Base-by-base conservation (phyloP, 805 yeast species). In the Ogataea paradorogensis region DNA sequence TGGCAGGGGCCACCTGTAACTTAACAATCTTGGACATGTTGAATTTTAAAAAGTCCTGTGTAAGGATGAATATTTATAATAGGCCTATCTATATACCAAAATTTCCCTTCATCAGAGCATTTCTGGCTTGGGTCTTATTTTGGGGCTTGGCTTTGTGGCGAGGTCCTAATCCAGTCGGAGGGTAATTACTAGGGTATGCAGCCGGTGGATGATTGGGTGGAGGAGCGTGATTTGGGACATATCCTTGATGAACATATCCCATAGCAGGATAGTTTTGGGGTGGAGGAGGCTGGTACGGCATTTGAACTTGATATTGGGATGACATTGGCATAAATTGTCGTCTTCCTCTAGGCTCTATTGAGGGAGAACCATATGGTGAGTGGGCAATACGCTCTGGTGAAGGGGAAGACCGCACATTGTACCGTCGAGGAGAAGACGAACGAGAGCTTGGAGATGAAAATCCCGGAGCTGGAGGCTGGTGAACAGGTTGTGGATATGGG, bases 21-120 rank as follows among this genome's bases (percentile, higher is more conserved):
- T 48, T 47, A 28, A 49, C 46, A 8, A 45, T 29, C 35, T 40
- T 44, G 32, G 44, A 37, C 44, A 40, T 23, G 10, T 10, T 21
- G 15, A 24, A 14, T 20, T 33, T 37, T 28, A 30, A 32, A 32
- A 27, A 29, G 15, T 36, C 9, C 15, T 18, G 16, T 27, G 21
- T 14, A n/a, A 7, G 26, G 30, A 15, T 36, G 21, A 15, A 27
- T 14, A 28, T 14, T 32, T 36, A 15, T 24, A 15, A 27, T 22
- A 9, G 30, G 20, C 10, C 3, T 29, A 14, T 33, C 24, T 62
- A 82, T 26, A 84, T 81, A 32, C 91, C 91, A 63, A 82, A 84
- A 39, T 72, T 72, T 22, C 84, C 84, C 41, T 75, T 78, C 52
- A 76, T 74, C 34, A 84, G 70, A 2, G 86, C 85, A 36, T 78